Conservation (phyloP, 495 filamentous ascomycete genomes). For the Poronia punctata region DNA sequence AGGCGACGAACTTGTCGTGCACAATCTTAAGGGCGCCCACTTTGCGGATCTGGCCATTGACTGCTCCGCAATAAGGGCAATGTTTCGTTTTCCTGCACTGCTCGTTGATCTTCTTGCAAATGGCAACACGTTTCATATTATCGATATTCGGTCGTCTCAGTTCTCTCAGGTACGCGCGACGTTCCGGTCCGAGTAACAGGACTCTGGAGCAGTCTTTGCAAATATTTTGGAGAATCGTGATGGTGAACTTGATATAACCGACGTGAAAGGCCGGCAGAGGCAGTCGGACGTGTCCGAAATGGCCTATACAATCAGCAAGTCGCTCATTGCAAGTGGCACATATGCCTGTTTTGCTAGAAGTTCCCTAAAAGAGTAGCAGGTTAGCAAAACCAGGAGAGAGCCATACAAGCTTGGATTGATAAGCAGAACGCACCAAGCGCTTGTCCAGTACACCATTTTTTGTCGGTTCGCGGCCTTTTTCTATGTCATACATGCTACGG, state of each 20-base stretch:
- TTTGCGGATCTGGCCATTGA: conserved; percentile 89
- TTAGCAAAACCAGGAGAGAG: conserved; percentile 10
- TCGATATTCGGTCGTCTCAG: conserved; percentile 78
- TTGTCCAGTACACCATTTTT: conserved; percentile 78
- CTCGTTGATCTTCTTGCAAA: conserved; percentile 80
- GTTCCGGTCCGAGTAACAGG: conserved; percentile 68
- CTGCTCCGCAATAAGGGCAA: conserved; percentile 66
- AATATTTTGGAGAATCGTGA: conserved; percentile 81
- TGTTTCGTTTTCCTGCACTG: conserved; percentile 77
- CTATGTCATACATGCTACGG: conserved; percentile 81
- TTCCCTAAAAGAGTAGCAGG: conserved; percentile 47
- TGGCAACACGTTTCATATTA: conserved; percentile 67
- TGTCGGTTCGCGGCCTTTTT: conserved; percentile 60
- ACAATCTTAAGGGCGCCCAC: conserved; percentile 79
- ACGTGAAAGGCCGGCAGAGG: conserved; percentile 91
- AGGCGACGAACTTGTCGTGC: conserved; percentile 87
- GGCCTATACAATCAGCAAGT: conserved; percentile 78
- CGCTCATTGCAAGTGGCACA: conserved; percentile 79
- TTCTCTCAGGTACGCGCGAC: conserved; percentile 64
- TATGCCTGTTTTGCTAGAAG: conserved; percentile 62
- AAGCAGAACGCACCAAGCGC: conserved; percentile 49
- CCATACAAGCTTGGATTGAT: neutral
- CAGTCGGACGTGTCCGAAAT: conserved; percentile 87
- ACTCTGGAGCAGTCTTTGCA: conserved; percentile 83
- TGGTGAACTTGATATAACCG: conserved; percentile 87